Evolutionary conservation across 75 land plant genomes (phyloP), one percentile per base, ranked within the genome.

Genomic region (Pinus tabuliformis): DNA sequence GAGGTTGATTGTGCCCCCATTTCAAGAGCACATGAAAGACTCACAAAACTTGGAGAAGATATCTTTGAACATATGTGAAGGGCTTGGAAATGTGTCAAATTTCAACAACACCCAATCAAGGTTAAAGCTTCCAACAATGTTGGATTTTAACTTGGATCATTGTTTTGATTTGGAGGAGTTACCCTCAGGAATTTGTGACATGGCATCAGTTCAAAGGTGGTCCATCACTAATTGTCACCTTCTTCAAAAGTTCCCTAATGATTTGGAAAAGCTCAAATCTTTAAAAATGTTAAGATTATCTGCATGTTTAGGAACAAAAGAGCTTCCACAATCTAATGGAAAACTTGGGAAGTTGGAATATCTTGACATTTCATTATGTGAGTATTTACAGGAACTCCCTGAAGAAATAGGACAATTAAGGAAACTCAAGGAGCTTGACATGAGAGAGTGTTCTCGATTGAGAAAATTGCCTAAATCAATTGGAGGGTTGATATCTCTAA

Each of bases 381-480:
- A 79, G 2, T 81, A 73, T 15, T 56, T 90, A 57, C 54, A 33
- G 36, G 65, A 82, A 63, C 82, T 90, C 4, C 89, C 92, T 13
- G 83, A 90, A 1, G 82, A 74, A 14, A 63, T 90, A 17, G 87
- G 83, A 11, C 11, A 74, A 1, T 28, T 85, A 68, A 36, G 4
- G 6, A 81, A 71, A 1, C 71, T 90, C 78, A 83, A 85, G 76
- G 88, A 87, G 83, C 85, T 90, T 18, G 89, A 90, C 80, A 90
- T 90, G 92, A 80, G 89, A 59, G 85, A 87, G 73, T 90, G 92
- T 54, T 58, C 73, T 18, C 82, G 26, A 16, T 61, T 90, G 14
- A 79, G 59, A 74, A 57, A 42, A n/a, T 61, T 90, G 17, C 92
- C 92, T 1, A 26, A 39, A 3, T 90, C 75, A n/a, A 20, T 52